Base-by-base conservation (phyloP, 805 yeast species). In the Maudiozyma saulgeensis region DNA sequence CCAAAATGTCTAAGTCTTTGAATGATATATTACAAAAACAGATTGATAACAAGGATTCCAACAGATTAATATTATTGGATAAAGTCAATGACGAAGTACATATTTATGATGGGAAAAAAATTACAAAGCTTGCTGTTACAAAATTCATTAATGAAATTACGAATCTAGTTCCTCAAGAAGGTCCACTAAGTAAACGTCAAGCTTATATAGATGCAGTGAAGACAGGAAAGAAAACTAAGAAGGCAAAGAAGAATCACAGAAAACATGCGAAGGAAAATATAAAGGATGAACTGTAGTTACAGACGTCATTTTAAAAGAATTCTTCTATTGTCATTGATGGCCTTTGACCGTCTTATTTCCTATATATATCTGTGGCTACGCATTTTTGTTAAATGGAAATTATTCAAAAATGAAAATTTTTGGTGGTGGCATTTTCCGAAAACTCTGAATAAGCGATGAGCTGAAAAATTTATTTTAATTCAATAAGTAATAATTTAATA, bases 171-270 rank as follows among this genome's bases (percentile, higher is more conserved):
- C 68, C 72, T 46, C 53, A 39, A 41, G 68, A 63, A 51, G 68
- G 72, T 12, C 64, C 70, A 19, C 50, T 58, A 25, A 63, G 67
- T 45, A 53, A 55, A 19, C 60, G 66, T 32, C 50, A 55, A 12
- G 49, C 51, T 7, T 56, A 51, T 35, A 45, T 67, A 18, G 51
- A 56, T 11, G 23, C 35, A 15, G 12, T 64, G 11, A 61, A 56
- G 46, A 46, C 51, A 4, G 63, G 61, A 6, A 57, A 56, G 43
- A 50, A 47, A 21, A 1, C 39, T 7, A 53, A 23, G 50, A 54
- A 21, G 55, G 41, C 50, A 44, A 15, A 25, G 15, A 26, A 16
- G n/a, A 28, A 7, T 28, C 32, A 11, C 12, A 28, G 12, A 28
- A 8, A 28, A 8, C 12, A 11, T 28, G 12, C 8, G 12, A 28